phyloP scores from a whole-genome alignment of 495 filamentous ascomycete species.

The Echria macrotheca region DNA sequence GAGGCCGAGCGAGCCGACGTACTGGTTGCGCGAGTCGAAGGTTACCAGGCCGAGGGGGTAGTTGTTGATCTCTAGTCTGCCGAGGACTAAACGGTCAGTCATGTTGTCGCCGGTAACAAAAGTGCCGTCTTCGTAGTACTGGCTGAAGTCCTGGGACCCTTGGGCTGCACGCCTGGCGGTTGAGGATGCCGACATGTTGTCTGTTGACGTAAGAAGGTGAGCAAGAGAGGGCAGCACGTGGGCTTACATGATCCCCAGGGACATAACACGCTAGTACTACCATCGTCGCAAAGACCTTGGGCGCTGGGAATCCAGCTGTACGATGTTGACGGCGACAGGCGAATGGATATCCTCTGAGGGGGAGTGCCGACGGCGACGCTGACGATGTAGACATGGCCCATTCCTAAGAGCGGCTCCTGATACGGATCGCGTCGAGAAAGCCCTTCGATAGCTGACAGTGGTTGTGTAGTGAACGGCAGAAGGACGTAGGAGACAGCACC shows the following conservation, averaged over 20 bases:
- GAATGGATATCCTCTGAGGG: slow-evolving; percentile 49
- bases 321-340: slow-evolving; percentile 63
- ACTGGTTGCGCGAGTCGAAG: slow-evolving; percentile 23
- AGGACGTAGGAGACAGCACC: no score
- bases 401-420: no score
- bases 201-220: not conserved
- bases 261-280: no score
- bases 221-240: no score
- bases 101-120: not conserved
- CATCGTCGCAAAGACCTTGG: slow-evolving; percentile 21
- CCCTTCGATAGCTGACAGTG: no score
- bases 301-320: slow-evolving; percentile 69
- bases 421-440: no score
- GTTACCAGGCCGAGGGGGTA: not conserved
- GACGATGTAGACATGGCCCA: slow-evolving; percentile 44
- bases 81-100: not conserved
- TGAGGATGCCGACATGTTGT: not conserved
- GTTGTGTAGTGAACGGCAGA: no score
- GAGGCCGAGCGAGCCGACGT: slow-evolving; percentile 70
- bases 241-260: no score
- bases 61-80: not conserved
- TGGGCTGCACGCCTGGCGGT: not conserved
- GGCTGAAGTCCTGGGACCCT: no score
- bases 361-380: slow-evolving; percentile 62
- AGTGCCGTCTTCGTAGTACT: no score